Evolutionary conservation across 805 yeast genomes (phyloP).

Genomic region (Candida nanaspora): DNA sequence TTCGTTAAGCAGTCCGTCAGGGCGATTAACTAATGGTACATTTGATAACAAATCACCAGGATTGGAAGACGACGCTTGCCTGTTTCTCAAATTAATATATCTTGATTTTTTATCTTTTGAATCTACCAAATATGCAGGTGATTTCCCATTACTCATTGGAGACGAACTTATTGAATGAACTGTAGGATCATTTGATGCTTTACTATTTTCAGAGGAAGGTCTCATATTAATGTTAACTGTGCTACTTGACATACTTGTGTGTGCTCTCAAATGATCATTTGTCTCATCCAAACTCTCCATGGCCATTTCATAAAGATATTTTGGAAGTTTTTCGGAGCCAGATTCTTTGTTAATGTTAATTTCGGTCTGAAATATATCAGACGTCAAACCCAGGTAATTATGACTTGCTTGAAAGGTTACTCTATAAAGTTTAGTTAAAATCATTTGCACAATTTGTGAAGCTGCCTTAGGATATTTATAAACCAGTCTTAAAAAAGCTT

Average conservation of each 20-base stretch:
- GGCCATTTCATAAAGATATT: not conserved
- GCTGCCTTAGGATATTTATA: constrained; percentile 79
- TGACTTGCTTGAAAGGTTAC: constrained; percentile 91
- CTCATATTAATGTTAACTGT: too few relatives aligned
- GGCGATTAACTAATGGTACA: constrained; percentile 46
- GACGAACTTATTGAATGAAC: too few relatives aligned
- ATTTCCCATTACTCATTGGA: too few relatives aligned
- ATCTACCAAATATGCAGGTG: not conserved
- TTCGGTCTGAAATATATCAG: constrained; percentile 76
- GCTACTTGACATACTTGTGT: too few relatives aligned
- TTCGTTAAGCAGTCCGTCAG: constrained; percentile 3
- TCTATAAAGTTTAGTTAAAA: constrained; percentile 75
- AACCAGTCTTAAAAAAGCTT: constrained; percentile 68
- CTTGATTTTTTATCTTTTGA: constrained; percentile 24
- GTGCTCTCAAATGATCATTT: too few relatives aligned
- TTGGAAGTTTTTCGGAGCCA: not conserved
- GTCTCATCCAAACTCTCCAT: not conserved
- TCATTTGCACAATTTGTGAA: constrained; percentile 91
- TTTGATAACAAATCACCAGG: constrained; percentile 85
- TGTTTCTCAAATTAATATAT: constrained; percentile 46
- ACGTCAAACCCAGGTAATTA: constrained; percentile 75
- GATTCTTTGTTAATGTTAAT: constrained; percentile 42
- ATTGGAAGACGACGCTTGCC: constrained; percentile 42
- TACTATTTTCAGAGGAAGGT: too few relatives aligned
- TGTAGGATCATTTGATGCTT: too few relatives aligned